Percentiles rank a stretch among this genome's conserved stretches.
phyloP scores from a whole-genome alignment of 2,329 filamentous ascomycete genomes.

The Neocucurbitaria cava region DNA sequence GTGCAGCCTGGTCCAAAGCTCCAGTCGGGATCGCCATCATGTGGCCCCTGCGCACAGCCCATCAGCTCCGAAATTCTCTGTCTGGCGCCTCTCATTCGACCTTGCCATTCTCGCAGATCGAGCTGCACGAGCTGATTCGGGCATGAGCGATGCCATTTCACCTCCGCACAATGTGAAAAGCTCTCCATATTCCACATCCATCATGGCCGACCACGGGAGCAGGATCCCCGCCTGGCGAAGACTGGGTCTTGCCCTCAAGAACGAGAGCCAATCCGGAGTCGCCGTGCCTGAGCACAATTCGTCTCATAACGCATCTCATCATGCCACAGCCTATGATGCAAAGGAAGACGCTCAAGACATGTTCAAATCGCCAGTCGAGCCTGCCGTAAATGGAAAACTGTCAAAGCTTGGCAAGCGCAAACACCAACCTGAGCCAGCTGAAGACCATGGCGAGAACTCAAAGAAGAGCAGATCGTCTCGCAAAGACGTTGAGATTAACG shows the following conservation, averaged over 20 bases:
- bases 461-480: slow-evolving; percentile 37
- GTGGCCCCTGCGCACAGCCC: slow-evolving; percentile 24
- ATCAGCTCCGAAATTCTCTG: slow-evolving; percentile 44
- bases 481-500: slow-evolving; percentile 6
- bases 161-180: slow-evolving; percentile 27
- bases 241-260: slow-evolving; percentile 66
- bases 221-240: slow-evolving; percentile 65
- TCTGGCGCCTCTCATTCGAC: slow-evolving; percentile 43
- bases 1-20: slow-evolving; percentile 40
- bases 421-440: slow-evolving; percentile 38
- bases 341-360: slow-evolving; percentile 10
- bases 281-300: slow-evolving; percentile 27
- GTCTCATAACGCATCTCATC: slow-evolving; percentile 18
- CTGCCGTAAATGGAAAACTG: slow-evolving; percentile 31
- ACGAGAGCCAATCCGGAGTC: slow-evolving; percentile 51
- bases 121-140: slow-evolving; percentile 44
- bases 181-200: slow-evolving; percentile 39
- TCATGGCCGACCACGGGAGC: slow-evolving; percentile 32
- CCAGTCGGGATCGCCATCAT: slow-evolving; percentile 25
- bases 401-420: slow-evolving; percentile 48
- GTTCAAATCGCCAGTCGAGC: slow-evolving; percentile 19
- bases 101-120: slow-evolving; percentile 29
- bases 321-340: slow-evolving; percentile 8
- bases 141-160: slow-evolving; percentile 38
- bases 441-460: slow-evolving; percentile 21